Conservation (phyloP, 1,284 basidiomycete species). For the Vanrija sp. region DNA sequence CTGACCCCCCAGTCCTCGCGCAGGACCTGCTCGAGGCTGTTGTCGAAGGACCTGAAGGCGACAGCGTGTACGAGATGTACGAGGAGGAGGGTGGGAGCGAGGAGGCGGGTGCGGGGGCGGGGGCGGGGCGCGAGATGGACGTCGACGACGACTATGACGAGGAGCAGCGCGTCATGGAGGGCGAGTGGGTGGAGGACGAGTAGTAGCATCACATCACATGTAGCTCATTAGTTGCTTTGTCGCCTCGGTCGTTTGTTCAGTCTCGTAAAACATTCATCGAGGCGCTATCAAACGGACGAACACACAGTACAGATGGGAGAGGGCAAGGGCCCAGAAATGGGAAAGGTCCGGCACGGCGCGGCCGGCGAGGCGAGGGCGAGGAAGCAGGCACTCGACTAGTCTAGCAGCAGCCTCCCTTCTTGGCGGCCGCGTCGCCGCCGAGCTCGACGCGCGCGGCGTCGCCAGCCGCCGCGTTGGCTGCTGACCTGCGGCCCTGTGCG, state of each 20-base stretch:
- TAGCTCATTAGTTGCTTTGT: neutral
- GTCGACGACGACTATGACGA: slow-evolving; percentile 13
- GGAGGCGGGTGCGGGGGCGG: neutral
- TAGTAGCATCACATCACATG: neutral
- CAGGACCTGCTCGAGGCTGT: slow-evolving; percentile 66
- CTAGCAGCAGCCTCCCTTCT: slow-evolving; percentile 47
- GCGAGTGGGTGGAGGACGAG: neutral
- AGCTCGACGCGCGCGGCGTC: slow-evolving; percentile 65
- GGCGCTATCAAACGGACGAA: neutral
- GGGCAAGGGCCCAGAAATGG: neutral
- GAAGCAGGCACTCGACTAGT: neutral
- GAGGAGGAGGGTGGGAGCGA: slow-evolving; percentile 20
- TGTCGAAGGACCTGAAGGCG: slow-evolving; percentile 65
- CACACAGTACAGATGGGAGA: neutral
- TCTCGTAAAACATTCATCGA: neutral
- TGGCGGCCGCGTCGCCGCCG: slow-evolving; percentile 56
- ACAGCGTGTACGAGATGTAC: slow-evolving; percentile 66
- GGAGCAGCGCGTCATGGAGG: slow-evolving; percentile 11
- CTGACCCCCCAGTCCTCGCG: slow-evolving; percentile 55
- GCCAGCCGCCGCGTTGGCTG: slow-evolving; percentile 56
- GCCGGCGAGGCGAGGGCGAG: neutral
- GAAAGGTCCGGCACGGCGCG: neutral
- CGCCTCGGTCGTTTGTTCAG: neutral
- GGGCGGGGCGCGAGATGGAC: neutral
- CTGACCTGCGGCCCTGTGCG: slow-evolving; percentile 55